Evolutionary conservation across 202 grass and related monocot genomes (phyloP), one percentile per base, ranked within the genome.

Genomic region (Eragrostis tef): DNA sequence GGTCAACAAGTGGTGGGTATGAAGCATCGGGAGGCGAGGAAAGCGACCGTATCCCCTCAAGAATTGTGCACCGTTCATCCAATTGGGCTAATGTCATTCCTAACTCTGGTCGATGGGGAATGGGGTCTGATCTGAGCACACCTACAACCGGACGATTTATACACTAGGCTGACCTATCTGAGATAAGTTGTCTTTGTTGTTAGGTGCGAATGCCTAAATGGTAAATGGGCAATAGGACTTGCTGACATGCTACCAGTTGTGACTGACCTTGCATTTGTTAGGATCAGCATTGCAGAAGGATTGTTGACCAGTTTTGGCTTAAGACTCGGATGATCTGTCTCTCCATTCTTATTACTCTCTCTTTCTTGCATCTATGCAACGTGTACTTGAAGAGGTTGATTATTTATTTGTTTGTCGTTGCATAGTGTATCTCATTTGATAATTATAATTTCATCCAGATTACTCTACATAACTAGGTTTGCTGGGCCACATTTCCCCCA

Each of bases 1-100:
- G 93, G 49, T 94, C 93, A 0, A 90, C 93, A 6, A 94, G 93
- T 6, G 93, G 93, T 0, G 82, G 82, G 19, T 90, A 94, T 52
- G 93, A 92, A 74, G 93, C 93, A 27, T 94, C 89, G 8, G 93
- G 89, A 75, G 93, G 89, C 0, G 93, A 92, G 67, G 93, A 94
- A 34, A 86, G 87, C 15, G 93, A 94, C 24, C 80, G 89, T 27
- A 94, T 94, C 56, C 93, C 93, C 0, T 90, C 89, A 0, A 89
- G 87, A 47, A 94, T 94, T 34, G 82, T 94, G 14, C 93, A 94
- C 79, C 82, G 93, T 25, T 92, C 93, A 13, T 87, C 93, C 36
- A 94, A 94, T 27, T 94, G 93, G 93, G 53, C 93, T 7, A 89
- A 83, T 70, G 77, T 90, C 52, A 85, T 84, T 43, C 80, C 65